These are phyloP conservation scores for Skeletonema marinoi DNA, from an alignment of 108 stramenopile species.

Conservation along the genomic window DNA sequence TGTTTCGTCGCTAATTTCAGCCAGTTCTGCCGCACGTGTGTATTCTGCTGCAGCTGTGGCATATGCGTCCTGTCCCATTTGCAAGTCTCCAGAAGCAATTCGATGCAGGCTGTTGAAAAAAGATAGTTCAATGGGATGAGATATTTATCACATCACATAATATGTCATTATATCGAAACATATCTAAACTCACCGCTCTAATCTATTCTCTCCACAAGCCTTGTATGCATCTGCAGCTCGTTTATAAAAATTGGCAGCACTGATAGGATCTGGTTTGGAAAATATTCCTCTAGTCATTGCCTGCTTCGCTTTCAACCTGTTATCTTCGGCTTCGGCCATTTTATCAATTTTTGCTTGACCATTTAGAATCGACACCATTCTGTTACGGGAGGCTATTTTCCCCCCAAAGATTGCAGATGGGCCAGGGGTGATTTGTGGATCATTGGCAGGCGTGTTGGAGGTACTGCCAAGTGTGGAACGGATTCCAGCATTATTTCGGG, in stretches of 20 bases:
- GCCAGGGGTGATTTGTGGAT: neutral
- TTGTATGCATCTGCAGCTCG: constrained; percentile 88
- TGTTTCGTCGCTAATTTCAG: constrained; percentile 41
- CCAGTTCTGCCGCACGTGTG: constrained; percentile 74
- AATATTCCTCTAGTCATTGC: constrained; percentile 75
- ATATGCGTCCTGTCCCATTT: constrained; percentile 64
- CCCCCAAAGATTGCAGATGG: constrained; percentile 17
- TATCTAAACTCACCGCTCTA: constrained; percentile 40
- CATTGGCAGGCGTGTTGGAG: constrained; percentile 21
- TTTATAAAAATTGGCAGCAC: constrained; percentile 79
- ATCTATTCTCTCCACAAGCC: constrained; percentile 63
- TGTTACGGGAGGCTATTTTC: constrained; percentile 14
- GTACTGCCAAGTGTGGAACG: neutral
- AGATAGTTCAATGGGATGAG: neutral
- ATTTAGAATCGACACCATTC: constrained; percentile 33
- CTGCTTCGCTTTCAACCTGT: constrained; percentile 79
- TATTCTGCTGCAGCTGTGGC: constrained; percentile 82
- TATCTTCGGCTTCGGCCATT: constrained; percentile 81
- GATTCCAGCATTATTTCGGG: neutral
- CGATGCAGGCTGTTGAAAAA: constrained; percentile 54
- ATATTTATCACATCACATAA: neutral
- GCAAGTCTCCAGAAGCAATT: constrained; percentile 73
- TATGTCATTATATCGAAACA: too few relatives aligned
- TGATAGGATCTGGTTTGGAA: constrained; percentile 72
- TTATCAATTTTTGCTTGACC: constrained; percentile 70